These are phyloP conservation scores for Rhexocercosporidium sp. DNA, from an alignment of 2,329 filamentous ascomycete genomes.

Conservation along the genomic window DNA sequence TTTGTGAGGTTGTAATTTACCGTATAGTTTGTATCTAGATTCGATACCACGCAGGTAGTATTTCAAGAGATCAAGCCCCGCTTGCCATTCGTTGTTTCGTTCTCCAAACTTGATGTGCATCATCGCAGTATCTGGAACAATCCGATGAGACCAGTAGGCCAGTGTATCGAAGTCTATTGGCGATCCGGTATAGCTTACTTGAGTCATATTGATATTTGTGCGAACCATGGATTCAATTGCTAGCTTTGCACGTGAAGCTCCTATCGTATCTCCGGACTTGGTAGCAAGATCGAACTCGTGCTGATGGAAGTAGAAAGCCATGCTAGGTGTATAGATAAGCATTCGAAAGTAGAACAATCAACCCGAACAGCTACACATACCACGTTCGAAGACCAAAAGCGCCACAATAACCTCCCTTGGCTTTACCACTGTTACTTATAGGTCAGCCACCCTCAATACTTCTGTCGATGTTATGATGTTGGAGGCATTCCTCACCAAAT, in stretches of 20 bases:
- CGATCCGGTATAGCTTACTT: constrained; percentile 5
- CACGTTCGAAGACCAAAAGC: constrained; percentile 19
- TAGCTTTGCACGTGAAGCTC: constrained; percentile 6
- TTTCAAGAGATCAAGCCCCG: constrained; percentile 22
- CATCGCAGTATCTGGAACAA: constrained; percentile 14
- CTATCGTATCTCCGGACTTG: not conserved
- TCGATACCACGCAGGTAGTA: constrained; percentile 23
- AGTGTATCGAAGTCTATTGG: constrained; percentile 23
- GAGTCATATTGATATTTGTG: constrained; percentile 14
- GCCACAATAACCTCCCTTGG: constrained; percentile 24
- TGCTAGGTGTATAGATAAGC: constrained; percentile 4
- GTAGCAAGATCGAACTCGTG: constrained; percentile 16
- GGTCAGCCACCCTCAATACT: not conserved
- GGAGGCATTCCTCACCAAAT: not conserved
- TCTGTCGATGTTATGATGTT: not conserved
- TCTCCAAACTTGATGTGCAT: constrained; percentile 24
- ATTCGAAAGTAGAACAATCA: not conserved
- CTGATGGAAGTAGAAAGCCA: constrained; percentile 19
- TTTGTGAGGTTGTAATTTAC: not conserved
- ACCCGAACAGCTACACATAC: not conserved
- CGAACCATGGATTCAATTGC: constrained; percentile 20
- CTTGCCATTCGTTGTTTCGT: constrained; percentile 20
- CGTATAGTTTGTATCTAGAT: constrained; percentile 24
- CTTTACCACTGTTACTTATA: constrained; percentile 8
- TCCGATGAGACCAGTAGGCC: constrained; percentile 27